phyloP scores from a whole-genome alignment of 2,329 filamentous ascomycete species.

The Arthrobotrys conoides region DNA sequence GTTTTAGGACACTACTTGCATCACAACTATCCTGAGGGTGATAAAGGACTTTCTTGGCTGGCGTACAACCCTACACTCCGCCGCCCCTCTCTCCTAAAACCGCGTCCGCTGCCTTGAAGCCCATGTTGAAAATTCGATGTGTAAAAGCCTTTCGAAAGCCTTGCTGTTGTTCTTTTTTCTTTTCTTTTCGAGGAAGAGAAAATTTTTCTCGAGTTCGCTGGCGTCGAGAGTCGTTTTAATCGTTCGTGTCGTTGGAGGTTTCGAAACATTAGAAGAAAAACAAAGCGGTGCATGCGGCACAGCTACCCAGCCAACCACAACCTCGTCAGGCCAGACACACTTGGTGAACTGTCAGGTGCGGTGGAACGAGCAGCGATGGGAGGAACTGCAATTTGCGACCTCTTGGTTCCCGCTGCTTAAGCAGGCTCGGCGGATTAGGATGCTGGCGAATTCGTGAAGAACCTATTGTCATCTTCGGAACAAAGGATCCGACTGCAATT shows the following conservation, averaged over 20 bases:
- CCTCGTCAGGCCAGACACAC: not conserved
- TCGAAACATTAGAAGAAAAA: not conserved
- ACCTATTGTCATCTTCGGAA: not conserved
- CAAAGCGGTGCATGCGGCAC: not conserved
- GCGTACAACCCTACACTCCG: not conserved
- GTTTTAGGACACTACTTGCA: not conserved
- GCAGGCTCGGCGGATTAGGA: not conserved
- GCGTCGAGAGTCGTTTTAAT: not conserved
- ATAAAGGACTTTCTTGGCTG: conserved; percentile 15
- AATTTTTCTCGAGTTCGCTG: not conserved
- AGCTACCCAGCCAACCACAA: not conserved
- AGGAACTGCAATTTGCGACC: not conserved
- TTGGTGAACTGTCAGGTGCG: not conserved
- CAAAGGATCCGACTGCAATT: not conserved
- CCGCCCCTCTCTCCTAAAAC: not conserved
- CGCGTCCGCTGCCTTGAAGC: not conserved
- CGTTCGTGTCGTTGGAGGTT: not conserved
- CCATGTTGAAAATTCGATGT: not conserved
- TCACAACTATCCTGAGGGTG: not conserved
- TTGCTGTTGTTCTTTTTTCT: conserved; percentile 14
- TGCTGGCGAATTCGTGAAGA: not conserved
- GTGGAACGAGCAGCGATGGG: not conserved
- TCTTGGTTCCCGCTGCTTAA: not conserved
- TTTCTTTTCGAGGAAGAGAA: not conserved
- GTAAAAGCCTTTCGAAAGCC: not conserved